A percentile compares a stretch with the other conserved stretches of the same genome.
Conservation (phyloP, 345 rosid genomes). For the Bruguiera parviflora region DNA sequence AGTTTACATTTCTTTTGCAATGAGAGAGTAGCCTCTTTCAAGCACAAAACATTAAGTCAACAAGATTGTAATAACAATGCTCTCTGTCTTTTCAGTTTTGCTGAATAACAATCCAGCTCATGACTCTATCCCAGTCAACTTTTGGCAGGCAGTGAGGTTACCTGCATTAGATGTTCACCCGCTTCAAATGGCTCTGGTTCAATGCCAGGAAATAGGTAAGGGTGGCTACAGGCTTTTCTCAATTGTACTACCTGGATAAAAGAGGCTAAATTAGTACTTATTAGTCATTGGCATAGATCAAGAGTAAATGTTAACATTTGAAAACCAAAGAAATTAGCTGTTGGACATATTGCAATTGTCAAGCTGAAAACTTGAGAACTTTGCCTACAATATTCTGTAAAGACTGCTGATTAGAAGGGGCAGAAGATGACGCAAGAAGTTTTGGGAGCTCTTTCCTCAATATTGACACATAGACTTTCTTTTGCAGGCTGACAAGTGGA, state of each 20-base stretch:
- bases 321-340: conserved; percentile 12
- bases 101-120: not conserved
- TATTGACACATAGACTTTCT: conserved; percentile 70
- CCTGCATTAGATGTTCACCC: conserved; percentile 93
- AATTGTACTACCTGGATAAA: conserved; percentile 68
- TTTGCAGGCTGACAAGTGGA: conserved; percentile 71
- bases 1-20: not conserved
- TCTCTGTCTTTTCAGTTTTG: not conserved
- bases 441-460: conserved; percentile 86
- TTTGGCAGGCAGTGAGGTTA: conserved; percentile 23
- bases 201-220: conserved; percentile 89
- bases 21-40: not conserved
- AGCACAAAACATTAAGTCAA: not conserved
- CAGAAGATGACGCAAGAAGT: conserved; percentile 67
- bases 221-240: conserved; percentile 92
- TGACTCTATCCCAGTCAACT: not conserved
- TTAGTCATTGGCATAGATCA: too few species aligned
- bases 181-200: conserved; percentile 93
- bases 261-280: conserved; percentile 3
- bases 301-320: not conserved
- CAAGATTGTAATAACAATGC: not conserved
- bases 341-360: not conserved
- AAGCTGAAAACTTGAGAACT: conserved; percentile 15
- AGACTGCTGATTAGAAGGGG: conserved; percentile 58
- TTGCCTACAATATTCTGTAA: conserved; percentile 73